These are phyloP conservation scores for Alternaria sp. DNA, from an alignment of 2,329 filamentous ascomycete genomes.

Conservation along the genomic window DNA sequence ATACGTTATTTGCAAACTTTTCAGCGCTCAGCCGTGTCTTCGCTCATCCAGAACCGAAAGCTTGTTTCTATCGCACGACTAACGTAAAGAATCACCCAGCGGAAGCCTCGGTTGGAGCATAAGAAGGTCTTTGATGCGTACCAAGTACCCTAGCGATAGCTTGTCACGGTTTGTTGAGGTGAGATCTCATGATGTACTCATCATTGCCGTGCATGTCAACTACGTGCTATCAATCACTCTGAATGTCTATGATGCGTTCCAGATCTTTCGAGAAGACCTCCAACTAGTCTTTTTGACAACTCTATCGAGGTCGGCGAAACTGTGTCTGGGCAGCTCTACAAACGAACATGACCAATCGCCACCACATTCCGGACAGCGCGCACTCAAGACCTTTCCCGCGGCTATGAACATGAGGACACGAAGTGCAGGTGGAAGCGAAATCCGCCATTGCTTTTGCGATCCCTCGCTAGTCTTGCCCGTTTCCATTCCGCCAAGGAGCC, in stretches of 20 bases:
- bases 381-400: not conserved
- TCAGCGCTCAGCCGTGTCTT: not conserved
- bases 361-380: not conserved
- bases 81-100: not conserved
- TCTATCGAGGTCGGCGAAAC: not conserved
- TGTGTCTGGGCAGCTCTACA: not conserved
- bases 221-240: not conserved
- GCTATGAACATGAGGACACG: not conserved
- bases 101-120: not conserved
- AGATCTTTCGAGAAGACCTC: not conserved
- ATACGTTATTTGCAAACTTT: not conserved
- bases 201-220: not conserved
- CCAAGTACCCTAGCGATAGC: not conserved
- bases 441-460: not conserved
- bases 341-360: not conserved
- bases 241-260: not conserved
- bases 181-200: not conserved
- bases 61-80: not conserved
- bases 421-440: not conserved
- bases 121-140: not conserved
- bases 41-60: not conserved
- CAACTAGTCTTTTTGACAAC: not conserved
- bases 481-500: not conserved
- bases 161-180: not conserved
- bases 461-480: not conserved